Evolutionary conservation across 768 basidiomycete species (phyloP).

Genomic region (Pulveroboletus ravenelii): DNA sequence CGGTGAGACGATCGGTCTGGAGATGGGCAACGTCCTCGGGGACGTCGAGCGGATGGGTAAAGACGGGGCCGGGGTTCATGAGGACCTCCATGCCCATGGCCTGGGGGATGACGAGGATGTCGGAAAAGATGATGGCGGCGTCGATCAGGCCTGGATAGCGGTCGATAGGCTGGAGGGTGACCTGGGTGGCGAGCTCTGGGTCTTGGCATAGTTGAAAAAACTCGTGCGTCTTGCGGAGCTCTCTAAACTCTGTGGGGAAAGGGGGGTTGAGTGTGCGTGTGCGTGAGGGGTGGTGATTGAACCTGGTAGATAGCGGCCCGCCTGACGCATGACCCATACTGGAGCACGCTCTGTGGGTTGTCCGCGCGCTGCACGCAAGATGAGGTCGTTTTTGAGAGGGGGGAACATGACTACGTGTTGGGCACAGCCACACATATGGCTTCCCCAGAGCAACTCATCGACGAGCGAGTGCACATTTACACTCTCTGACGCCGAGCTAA

Average conservation of each 20-base stretch:
- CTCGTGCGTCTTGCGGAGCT: slow-evolving; percentile 77
- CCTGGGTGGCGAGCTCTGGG: slow-evolving; percentile 79
- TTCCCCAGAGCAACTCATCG: slow-evolving; percentile 55
- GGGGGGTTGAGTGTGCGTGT: not conserved
- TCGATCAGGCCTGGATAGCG: slow-evolving; percentile 85
- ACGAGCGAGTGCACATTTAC: slow-evolving; percentile 47
- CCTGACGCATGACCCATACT: slow-evolving; percentile 99
- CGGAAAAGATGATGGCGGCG: slow-evolving; percentile 96
- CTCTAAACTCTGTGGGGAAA: slow-evolving; percentile 79
- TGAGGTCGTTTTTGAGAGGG: slow-evolving; percentile 78
- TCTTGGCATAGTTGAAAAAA: slow-evolving; percentile 96
- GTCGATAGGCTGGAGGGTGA: slow-evolving; percentile 92
- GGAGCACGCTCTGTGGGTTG: slow-evolving; percentile 87
- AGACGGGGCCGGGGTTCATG: slow-evolving; percentile 90
- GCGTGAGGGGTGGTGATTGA: slow-evolving; percentile 4
- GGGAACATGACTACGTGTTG: slow-evolving; percentile 41
- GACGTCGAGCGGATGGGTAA: slow-evolving; percentile 78
- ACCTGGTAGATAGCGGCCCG: slow-evolving; percentile 94
- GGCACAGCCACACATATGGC: slow-evolving; percentile 12
- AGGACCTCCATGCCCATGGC: slow-evolving; percentile 94
- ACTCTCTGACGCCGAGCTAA: not conserved
- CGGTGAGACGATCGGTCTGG: slow-evolving; percentile 66
- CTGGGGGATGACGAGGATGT: slow-evolving; percentile 96
- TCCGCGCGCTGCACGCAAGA: slow-evolving; percentile 86
- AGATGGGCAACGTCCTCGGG: slow-evolving; percentile 71